Evolutionary conservation across 176 grass and related monocot genomes (phyloP).

Genomic region (Avena eriantha): DNA sequence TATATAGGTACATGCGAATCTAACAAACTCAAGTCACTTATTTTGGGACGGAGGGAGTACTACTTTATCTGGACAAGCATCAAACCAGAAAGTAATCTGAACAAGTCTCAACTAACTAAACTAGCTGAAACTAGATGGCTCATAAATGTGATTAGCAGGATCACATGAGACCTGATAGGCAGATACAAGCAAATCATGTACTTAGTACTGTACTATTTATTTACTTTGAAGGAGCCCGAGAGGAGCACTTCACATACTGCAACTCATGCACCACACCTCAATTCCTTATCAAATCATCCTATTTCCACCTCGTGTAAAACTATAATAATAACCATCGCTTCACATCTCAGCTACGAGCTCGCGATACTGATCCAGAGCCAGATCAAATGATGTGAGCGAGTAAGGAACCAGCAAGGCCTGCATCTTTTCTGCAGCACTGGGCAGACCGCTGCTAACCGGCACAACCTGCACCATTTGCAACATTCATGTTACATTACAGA

Average conservation of each 20-base stretch:
- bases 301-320: neutral
- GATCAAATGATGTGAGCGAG: constrained; percentile 25
- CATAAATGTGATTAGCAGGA: neutral
- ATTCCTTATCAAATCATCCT: neutral
- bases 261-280: neutral
- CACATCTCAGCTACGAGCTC: neutral
- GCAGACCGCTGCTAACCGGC: constrained; percentile 1
- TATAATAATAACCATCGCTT: neutral
- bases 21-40: no score
- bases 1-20: no score
- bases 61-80: neutral
- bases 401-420: neutral
- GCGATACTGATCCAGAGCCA: constrained; percentile 20
- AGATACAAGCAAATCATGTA: neutral
- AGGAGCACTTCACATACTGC: neutral
- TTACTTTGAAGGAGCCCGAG: neutral
- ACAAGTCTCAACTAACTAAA: neutral
- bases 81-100: neutral
- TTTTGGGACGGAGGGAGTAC: no score
- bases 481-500: neutral
- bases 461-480: constrained; percentile 24
- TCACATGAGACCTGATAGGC: neutral
- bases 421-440: constrained; percentile 16
- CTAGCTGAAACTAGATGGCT: neutral
- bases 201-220: neutral